Evolutionary conservation across 2,329 filamentous ascomycete species (phyloP).

Genomic region (Cyphellophora attinorum): DNA sequence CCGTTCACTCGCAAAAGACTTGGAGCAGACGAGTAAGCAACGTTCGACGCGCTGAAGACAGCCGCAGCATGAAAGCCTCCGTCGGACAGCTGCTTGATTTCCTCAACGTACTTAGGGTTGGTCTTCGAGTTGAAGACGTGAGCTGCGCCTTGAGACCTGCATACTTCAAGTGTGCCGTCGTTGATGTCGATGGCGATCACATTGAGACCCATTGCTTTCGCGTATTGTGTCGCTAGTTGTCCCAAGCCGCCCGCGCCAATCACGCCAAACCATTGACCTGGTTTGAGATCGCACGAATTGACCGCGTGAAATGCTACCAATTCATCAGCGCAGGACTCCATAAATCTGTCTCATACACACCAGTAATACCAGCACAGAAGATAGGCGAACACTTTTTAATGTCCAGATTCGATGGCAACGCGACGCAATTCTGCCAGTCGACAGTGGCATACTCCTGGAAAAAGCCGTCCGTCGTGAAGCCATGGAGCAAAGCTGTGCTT

Average conservation of each 20-base stretch:
- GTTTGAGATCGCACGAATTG: slow-evolving; percentile 7
- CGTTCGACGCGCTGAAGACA: slow-evolving; percentile 24
- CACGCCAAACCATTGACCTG: slow-evolving; percentile 12
- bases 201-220: slow-evolving; percentile 18
- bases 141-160: slow-evolving; percentile 31
- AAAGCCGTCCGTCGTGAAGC: no score
- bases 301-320: slow-evolving; percentile 5
- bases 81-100: slow-evolving; percentile 32
- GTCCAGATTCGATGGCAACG: no score
- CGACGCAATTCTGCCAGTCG: no score
- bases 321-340: no score
- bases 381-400: slow-evolving; percentile 30
- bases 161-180: slow-evolving; percentile 30
- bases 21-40: slow-evolving; percentile 23
- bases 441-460: no score
- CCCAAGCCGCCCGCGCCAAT: slow-evolving; percentile 19
- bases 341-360: slow-evolving; percentile 6
- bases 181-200: slow-evolving; percentile 24
- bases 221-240: slow-evolving; percentile 20
- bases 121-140: slow-evolving; percentile 34
- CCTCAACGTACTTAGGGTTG: slow-evolving; percentile 26
- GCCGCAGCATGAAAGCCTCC: slow-evolving; percentile 33
- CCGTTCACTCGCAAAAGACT: slow-evolving; percentile 19
- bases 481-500: no score
- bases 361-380: slow-evolving; percentile 43